Percentiles rank a stretch among this genome's conserved stretches.
Conservation (phyloP, 805 yeast species). For the Yarrowia porcina region DNA sequence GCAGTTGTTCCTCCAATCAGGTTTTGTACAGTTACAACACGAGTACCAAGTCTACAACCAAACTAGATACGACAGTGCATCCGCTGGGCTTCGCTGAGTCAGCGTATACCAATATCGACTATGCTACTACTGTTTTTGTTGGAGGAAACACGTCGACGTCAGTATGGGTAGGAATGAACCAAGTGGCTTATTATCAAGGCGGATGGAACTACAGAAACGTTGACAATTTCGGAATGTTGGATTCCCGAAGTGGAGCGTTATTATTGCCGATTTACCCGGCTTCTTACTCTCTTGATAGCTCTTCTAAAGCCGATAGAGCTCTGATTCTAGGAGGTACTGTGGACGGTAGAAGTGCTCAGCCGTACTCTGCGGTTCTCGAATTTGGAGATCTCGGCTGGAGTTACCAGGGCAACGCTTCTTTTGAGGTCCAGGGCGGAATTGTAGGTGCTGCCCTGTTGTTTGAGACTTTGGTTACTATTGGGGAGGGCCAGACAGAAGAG, state of each 20-base stretch:
- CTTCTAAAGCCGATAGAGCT: neutral
- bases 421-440: neutral
- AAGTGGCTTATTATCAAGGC: constrained; percentile 9
- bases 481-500: neutral
- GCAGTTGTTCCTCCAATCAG: neutral
- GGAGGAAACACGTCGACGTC: constrained; percentile 2
- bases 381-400: constrained; percentile 2
- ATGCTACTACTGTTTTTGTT: neutral
- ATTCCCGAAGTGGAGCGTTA: constrained; percentile 5
- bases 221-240: neutral
- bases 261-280: constrained; percentile 6
- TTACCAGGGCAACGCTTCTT: neutral
- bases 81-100: constrained; percentile 12
- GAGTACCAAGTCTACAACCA: neutral
- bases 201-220: constrained; percentile 23
- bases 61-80: neutral
- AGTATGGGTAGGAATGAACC: constrained; percentile 20
- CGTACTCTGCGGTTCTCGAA: neutral
- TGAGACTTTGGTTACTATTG: constrained; percentile 17
- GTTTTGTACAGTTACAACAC: constrained; percentile 1
- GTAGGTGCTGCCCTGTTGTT: constrained; percentile 2
- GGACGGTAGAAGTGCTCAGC: neutral
- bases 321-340: constrained; percentile 9
- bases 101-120: constrained; percentile 2
- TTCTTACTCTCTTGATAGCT: neutral